Base-by-base conservation (phyloP, 2,329 filamentous ascomycete genomes). In the Botrytis paeoniae region DNA sequence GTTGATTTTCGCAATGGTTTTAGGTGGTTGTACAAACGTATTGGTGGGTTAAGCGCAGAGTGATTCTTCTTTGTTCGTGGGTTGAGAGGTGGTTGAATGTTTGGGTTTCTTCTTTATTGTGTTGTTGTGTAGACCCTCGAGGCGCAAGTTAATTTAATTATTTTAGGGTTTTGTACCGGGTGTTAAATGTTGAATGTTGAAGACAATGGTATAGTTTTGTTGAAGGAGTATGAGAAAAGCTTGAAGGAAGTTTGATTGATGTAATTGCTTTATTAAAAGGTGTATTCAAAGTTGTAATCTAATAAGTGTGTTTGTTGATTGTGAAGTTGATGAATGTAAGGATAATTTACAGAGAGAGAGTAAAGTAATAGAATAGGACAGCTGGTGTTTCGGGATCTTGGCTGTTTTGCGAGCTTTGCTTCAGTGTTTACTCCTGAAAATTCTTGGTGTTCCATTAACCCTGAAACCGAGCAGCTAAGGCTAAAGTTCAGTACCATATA, bases 1-100 rank as follows among this genome's bases (percentile, higher is more conserved):
- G 32, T 35, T 35, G 32, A 35, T 35, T 69, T 45, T 69, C 66
- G 73, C 74, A 68, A 65, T 66, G 72, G 72, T 68, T 64, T 48
- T 57, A 65, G 35, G 1, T 37, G 8, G 10, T 60, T 4, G 45
- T 63, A 37, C 35, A 74, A 68, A 70, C 71, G 63, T 73, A 60
- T 62, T 25, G 62, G 39, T 41, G 59, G 22, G 29, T 51, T 45
- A 63, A 64, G 32, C 7, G 69, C 25, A 61, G 43, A 16, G 18
- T 29, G 16, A 22, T 16, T 43, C 20, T 57, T 45, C 32, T 41
- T 59, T 59, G 35, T 41, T 66, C 2, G 72, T 39, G 57, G 35
- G 22, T 43, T 60, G 59, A 25, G 65, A 48, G 22, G 29, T n/a
- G 9, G 14, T 32, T 59, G 18, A 20, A 18, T 22, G 41, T 65